A percentile compares a stretch with the other conserved stretches of the same genome.
Evolutionary conservation across 2,329 filamentous ascomycete genomes (phyloP).

Genomic region (Diaporthe destruens): DNA sequence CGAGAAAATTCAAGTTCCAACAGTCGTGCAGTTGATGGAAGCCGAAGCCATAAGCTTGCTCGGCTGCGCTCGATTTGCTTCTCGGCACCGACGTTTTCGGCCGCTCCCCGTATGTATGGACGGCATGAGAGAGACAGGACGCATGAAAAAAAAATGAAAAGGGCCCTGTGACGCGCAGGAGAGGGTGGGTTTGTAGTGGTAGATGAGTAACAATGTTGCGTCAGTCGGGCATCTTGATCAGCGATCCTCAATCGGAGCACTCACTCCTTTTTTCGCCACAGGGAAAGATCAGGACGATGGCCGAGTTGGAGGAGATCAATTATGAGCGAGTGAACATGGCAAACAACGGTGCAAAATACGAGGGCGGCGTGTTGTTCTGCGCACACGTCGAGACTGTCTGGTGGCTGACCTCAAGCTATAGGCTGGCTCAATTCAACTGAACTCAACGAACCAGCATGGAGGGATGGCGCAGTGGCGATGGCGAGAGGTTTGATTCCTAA

Average conservation of each 20-base stretch:
- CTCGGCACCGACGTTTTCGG: not conserved
- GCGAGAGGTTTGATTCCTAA: no score
- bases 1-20: not conserved
- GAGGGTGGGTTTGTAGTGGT: not conserved
- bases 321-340: conserved; percentile 50
- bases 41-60: not conserved
- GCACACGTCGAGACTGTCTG: no score
- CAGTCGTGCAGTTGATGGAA: not conserved
- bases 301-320: conserved; percentile 50
- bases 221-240: not conserved
- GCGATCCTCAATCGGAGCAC: not conserved
- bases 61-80: not conserved
- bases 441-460: no score
- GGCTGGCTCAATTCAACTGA: no score
- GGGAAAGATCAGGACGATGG: conserved; percentile 13
- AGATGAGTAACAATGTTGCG: not conserved
- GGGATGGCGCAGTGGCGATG: no score
- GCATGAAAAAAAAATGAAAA: not conserved
- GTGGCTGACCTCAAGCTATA: no score
- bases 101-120: not conserved
- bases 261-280: not conserved
- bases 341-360: no score
- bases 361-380: no score
- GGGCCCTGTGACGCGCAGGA: not conserved
- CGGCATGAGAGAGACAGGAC: not conserved